Conservation (phyloP, 371 early-diverging fungal species). For the Mortierella sp. region DNA sequence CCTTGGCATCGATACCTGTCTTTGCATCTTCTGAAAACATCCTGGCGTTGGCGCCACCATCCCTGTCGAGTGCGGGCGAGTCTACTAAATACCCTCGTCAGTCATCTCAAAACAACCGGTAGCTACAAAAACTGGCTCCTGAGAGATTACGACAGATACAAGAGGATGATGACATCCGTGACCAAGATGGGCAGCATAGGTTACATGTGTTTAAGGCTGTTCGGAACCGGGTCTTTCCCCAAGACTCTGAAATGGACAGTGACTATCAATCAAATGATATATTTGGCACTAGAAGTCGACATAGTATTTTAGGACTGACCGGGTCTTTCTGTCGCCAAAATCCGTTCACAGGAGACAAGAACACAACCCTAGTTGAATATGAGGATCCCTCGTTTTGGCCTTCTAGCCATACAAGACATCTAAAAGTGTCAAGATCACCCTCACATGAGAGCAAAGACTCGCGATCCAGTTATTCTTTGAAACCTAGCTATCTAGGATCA, state of each 20-base stretch:
- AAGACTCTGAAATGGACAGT: too few species aligned
- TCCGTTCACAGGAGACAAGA: slow-evolving; percentile 11
- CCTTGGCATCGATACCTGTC: slow-evolving; percentile 14
- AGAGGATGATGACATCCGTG: slow-evolving; percentile 1
- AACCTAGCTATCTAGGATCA: background rate
- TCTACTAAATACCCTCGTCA: slow-evolving; percentile 4
- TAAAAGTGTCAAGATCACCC: slow-evolving; percentile 25
- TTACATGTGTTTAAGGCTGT: too few species aligned
- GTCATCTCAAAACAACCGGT: slow-evolving; percentile 14
- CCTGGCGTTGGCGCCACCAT: slow-evolving; percentile 33
- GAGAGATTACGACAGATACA: slow-evolving; percentile 2
- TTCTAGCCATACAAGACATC: slow-evolving; percentile 6
- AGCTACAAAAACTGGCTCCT: background rate
- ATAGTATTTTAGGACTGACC: too few species aligned
- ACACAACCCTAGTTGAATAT: slow-evolving; percentile 38
- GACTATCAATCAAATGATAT: too few species aligned
- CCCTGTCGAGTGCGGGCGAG: slow-evolving; percentile 2
- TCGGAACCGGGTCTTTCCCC: too few species aligned
- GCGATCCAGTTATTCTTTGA: background rate
- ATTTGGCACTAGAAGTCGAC: too few species aligned
- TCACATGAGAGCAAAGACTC: slow-evolving; percentile 6
- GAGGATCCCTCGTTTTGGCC: slow-evolving; percentile 28
- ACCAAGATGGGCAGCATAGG: too few species aligned
- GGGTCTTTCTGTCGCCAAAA: too few species aligned
- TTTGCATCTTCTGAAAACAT: slow-evolving; percentile 27